phyloP scores from a whole-genome alignment of 1,284 basidiomycete species.

The Cystobasidiaceae sp. region DNA sequence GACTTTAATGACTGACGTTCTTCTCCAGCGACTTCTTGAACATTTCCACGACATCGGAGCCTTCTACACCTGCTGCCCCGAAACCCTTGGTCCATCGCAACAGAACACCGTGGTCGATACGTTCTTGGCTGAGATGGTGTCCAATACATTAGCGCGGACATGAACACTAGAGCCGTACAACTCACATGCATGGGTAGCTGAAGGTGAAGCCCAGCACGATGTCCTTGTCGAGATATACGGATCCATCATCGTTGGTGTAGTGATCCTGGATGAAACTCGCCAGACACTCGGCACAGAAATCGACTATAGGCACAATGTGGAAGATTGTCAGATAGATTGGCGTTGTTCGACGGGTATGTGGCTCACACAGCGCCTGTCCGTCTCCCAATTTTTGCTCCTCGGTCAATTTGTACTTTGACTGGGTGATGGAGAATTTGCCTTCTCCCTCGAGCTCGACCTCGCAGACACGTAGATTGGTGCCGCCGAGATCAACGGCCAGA shows the following conservation, averaged over 20 bases:
- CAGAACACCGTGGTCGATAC: slow-evolving; percentile 89
- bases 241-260: slow-evolving; percentile 57
- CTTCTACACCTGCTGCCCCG: slow-evolving; percentile 85
- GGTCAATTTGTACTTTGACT: slow-evolving; percentile 92
- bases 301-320: slow-evolving; percentile 51
- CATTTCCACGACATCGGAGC: slow-evolving; percentile 86
- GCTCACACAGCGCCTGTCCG: slow-evolving; percentile 64
- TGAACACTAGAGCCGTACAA: slow-evolving; percentile 22
- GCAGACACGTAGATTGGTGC: slow-evolving; percentile 96
- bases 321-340: background rate
- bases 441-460: slow-evolving; percentile 85
- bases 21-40: slow-evolving; percentile 74
- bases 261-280: slow-evolving; percentile 83
- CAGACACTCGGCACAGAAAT: slow-evolving; percentile 94
- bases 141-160: background rate
- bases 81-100: slow-evolving; percentile 99
- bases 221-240: slow-evolving; percentile 63
- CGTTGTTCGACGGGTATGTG: too few relatives aligned
- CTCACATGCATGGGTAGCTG: slow-evolving; percentile 85
- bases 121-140: slow-evolving; percentile 61
- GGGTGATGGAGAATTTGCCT: slow-evolving; percentile 95
- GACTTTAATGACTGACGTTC: slow-evolving; percentile 48
- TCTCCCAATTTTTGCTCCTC: slow-evolving; percentile 99
- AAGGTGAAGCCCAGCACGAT: slow-evolving; percentile 93
- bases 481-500: slow-evolving; percentile 92